A percentile compares a stretch with the other conserved stretches of the same genome.
Evolutionary conservation across 164 flowering plant genomes (phyloP).

Genomic region (Saururus chinensis): DNA sequence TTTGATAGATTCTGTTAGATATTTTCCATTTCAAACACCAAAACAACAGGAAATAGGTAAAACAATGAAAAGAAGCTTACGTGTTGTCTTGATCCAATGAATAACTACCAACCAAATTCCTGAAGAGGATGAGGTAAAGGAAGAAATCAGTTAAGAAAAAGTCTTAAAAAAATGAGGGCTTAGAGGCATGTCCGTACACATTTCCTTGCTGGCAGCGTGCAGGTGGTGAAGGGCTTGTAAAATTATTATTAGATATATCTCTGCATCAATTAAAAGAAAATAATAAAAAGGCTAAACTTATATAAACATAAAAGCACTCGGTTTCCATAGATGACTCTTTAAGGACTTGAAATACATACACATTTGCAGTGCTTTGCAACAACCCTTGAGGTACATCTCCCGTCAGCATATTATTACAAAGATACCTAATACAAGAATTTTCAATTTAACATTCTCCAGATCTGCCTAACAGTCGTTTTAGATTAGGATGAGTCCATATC

Average conservation of each 20-base stretch:
- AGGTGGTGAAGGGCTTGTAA: background rate
- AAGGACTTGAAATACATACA: background rate
- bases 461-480: background rate
- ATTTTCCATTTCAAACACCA: too few species aligned
- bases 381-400: background rate
- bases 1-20: background rate
- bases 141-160: background rate
- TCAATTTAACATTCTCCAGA: background rate
- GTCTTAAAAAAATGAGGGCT: background rate
- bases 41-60: background rate
- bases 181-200: background rate
- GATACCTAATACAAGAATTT: background rate
- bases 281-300: background rate
- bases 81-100: background rate
- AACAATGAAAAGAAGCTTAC: background rate
- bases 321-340: background rate
- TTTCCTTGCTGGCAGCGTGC: background rate
- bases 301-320: background rate
- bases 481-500: background rate
- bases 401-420: background rate
- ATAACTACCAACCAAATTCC: constrained; percentile 1
- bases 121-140: background rate
- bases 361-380: background rate
- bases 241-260: background rate
- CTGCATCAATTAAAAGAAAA: background rate